Evolutionary conservation across 2,329 filamentous ascomycete species (phyloP), one percentile per base, ranked within the genome.

Genomic region (Botryotinia calthae): DNA sequence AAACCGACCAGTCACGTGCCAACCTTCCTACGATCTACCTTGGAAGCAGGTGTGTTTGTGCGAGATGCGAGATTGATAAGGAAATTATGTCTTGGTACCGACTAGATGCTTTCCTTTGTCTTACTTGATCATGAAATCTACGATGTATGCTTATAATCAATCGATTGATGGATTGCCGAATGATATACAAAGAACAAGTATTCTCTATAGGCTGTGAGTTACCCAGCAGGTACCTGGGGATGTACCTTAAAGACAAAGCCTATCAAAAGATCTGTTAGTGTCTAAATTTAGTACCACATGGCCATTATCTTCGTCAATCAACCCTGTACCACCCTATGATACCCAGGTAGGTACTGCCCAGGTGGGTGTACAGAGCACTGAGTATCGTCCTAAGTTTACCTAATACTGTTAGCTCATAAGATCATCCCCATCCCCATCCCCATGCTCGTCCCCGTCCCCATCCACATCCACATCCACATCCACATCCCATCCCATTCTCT

Each of bases 61-160:
- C n/a, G n/a, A n/a, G n/a, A n/a, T n/a, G n/a, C n/a, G 51, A 54
- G 51, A 54, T 56, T 56, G 51, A 56, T 56, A 56, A 56, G n/a
- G 7, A 8, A n/a, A n/a, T n/a, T 51, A 25, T n/a, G 25, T 16
- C 14, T 51, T n/a, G 25, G 14, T 16, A 14, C 12, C 25, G n/a
- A 14, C 48, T 14, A n/a, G 48, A 28, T 28, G 6, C 14, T 2
- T 54, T 54, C 28, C 51, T 28, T 54, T 54, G 51, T 54, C 51
- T 54, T 54, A 54, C 46, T 25, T 20, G 25, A 48, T 8, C 25
- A 51, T 14, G 22, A 25, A 51, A 14, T 51, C 48, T 48, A 54
- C n/a, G 25, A 54, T 54, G 25, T 46, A 46, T 46, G 18, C 5
- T 25, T 8, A 28, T 28, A 14, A 25, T 14, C 48, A 12, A 5